Conservation (phyloP, 2,329 filamentous ascomycete species). For the Xylariaceae sp. region DNA sequence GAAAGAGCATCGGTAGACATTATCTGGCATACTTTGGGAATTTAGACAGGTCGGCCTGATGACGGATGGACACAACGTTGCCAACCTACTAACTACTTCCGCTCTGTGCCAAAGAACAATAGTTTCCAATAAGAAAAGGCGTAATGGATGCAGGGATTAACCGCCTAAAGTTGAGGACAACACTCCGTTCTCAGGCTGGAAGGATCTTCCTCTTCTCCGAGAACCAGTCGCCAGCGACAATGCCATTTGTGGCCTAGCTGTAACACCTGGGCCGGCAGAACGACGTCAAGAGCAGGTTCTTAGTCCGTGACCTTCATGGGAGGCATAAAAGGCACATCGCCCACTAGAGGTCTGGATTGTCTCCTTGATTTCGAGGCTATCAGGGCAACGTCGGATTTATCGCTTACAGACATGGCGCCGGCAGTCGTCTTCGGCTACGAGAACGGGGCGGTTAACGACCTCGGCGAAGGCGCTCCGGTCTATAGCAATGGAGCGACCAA, state of each 20-base stretch:
- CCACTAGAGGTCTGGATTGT: constrained; percentile 11
- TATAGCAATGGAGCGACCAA: constrained; percentile 27
- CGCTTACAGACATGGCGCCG: constrained; percentile 28
- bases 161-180: constrained; percentile 23
- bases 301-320: constrained; percentile 1
- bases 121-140: constrained; percentile 25
- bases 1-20: background rate
- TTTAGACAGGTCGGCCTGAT: constrained; percentile 5
- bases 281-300: background rate
- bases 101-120: constrained; percentile 1
- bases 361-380: constrained; percentile 13
- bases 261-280: background rate
- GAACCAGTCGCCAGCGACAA: constrained; percentile 16
- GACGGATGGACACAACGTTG: background rate
- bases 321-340: constrained; percentile 23
- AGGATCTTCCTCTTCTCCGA: constrained; percentile 28
- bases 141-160: constrained; percentile 12
- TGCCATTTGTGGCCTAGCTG: background rate
- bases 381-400: constrained; percentile 18
- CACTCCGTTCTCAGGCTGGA: constrained; percentile 29
- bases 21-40: background rate
- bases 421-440: constrained; percentile 25
- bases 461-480: constrained; percentile 24
- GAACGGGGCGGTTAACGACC: constrained; percentile 23
- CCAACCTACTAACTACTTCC: constrained; percentile 5